These are phyloP conservation scores for Sugiyamaella grinbergsii DNA, from an alignment of 1,139 yeast species.

Conservation along the genomic window DNA sequence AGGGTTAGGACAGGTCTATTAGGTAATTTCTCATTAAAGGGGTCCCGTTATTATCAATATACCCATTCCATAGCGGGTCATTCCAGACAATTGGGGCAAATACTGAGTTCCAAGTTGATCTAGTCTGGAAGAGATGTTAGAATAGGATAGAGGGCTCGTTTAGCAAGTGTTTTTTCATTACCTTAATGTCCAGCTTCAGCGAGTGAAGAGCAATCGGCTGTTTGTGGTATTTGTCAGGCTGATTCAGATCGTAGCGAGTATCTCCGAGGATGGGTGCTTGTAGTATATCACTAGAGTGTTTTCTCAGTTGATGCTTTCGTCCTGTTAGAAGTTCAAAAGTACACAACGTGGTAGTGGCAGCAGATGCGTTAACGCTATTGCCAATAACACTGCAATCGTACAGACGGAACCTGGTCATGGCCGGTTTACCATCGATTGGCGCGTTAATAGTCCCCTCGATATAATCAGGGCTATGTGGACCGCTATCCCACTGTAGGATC, in stretches of 20 bases:
- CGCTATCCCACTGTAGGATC: neutral
- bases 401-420: slow-evolving; percentile 23
- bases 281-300: slow-evolving; percentile 38
- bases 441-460: slow-evolving; percentile 24
- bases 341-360: slow-evolving; percentile 28
- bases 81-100: slow-evolving; percentile 24
- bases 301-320: slow-evolving; percentile 50
- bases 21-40: neutral
- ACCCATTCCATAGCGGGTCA: slow-evolving; percentile 20
- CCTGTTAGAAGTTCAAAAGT: slow-evolving; percentile 48
- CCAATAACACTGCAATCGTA: neutral
- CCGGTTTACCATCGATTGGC: slow-evolving; percentile 26
- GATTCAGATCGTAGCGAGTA: slow-evolving; percentile 20
- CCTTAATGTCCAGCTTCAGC: slow-evolving; percentile 19
- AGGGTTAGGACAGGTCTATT: neutral
- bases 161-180: slow-evolving; percentile 10
- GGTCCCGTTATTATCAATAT: slow-evolving; percentile 17
- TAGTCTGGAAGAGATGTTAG: slow-evolving; percentile 9
- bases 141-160: no score
- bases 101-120: slow-evolving; percentile 3
- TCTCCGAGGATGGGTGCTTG: slow-evolving; percentile 36
- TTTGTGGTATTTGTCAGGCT: slow-evolving; percentile 8
- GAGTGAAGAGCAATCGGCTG: slow-evolving; percentile 27
- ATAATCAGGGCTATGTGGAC: neutral
- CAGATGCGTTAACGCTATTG: neutral